Base-by-base conservation (phyloP, 257 asterid species). In the Solanum microdontum region DNA sequence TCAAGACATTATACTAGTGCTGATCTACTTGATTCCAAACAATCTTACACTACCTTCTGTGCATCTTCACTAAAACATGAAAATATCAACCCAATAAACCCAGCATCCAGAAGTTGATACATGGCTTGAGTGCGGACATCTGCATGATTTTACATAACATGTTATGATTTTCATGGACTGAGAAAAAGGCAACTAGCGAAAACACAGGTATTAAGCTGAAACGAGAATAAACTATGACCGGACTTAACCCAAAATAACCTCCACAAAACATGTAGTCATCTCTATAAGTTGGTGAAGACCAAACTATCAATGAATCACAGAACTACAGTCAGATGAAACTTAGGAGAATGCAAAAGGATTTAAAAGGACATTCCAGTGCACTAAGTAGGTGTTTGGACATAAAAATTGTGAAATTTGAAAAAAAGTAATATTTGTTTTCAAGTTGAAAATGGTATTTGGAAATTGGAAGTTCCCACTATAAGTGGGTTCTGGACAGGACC, bases 51-150 rank as follows among this genome's bases (percentile, higher is more conserved):
- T 74, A 97, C 99, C 97, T 96, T 97, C 72, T 93, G 99, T 69
- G 98, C 98, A 91, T 97, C 99, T 93, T 97, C 99, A 88, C 98
- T 97, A 91, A 92, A 97, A 92, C 99, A 97, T 62, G 99, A 97
- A 92, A 96, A 97, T 89, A 97, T 97, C 95, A 97, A 91, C 80
- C 99, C 99, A 80, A 97, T 94, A 90, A 97, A 97, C 36, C 99
- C 99, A 66, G 99, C 90, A 95, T 97, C 99, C 92, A 97, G 94
- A 85, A 96, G 96, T 91, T 97, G 99, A 93, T 97, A 97, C 98
- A 95, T 96, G 66, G 98, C 98, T 91, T 97, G 99, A 33, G 99
- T 97, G 86, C 98, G 93, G 87, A 96, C 99, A 88, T 97, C 99
- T 97, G 92, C 92, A 90, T 60, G 89, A 90, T 82, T 85, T 88